Evolutionary conservation across 2,329 filamentous ascomycete species (phyloP).

Genomic region (Aspergillus clavatus): DNA sequence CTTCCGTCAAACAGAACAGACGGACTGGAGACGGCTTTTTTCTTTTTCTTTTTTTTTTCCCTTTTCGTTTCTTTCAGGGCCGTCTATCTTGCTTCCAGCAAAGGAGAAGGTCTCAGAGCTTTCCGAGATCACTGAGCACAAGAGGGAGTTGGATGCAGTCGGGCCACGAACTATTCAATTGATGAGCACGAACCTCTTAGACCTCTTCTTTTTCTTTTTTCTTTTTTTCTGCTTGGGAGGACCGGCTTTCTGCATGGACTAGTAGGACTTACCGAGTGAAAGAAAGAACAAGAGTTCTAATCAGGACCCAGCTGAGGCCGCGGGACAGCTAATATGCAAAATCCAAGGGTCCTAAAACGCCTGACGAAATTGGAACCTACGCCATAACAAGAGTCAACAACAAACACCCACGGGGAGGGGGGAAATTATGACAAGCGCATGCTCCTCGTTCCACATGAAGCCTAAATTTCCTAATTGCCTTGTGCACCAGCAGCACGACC

Average conservation of each 20-base stretch:
- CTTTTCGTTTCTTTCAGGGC: slow-evolving; percentile 15
- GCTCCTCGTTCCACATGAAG: slow-evolving; percentile 14
- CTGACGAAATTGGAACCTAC: slow-evolving; percentile 19
- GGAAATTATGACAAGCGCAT: slow-evolving; percentile 22
- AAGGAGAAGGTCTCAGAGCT: slow-evolving; percentile 13
- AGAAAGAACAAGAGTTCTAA: slow-evolving; percentile 16
- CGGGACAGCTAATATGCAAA: slow-evolving; percentile 29
- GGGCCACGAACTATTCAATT: slow-evolving; percentile 35
- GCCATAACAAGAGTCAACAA: slow-evolving; percentile 30
- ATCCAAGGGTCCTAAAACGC: slow-evolving; percentile 16
- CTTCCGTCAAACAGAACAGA: slow-evolving; percentile 7
- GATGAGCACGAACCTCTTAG: slow-evolving; percentile 33
- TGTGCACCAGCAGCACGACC: slow-evolving; percentile 24
- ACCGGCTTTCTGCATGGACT: slow-evolving; percentile 30
- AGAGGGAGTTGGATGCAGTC: slow-evolving; percentile 29
- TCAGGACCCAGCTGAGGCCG: slow-evolving; percentile 19
- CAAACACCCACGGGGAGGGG: slow-evolving; percentile 25
- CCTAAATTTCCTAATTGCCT: slow-evolving; percentile 24
- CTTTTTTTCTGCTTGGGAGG: too few relatives aligned
- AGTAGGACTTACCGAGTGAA: slow-evolving; percentile 28
- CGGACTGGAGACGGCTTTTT: slow-evolving; percentile 24
- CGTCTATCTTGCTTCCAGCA: slow-evolving; percentile 8
- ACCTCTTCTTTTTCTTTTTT: too few relatives aligned
- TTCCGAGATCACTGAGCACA: slow-evolving; percentile 29
- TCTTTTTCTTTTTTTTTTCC: too few relatives aligned